Evolutionary conservation across 768 basidiomycete genomes (phyloP).

Genomic region (Butyriboletus loyo): DNA sequence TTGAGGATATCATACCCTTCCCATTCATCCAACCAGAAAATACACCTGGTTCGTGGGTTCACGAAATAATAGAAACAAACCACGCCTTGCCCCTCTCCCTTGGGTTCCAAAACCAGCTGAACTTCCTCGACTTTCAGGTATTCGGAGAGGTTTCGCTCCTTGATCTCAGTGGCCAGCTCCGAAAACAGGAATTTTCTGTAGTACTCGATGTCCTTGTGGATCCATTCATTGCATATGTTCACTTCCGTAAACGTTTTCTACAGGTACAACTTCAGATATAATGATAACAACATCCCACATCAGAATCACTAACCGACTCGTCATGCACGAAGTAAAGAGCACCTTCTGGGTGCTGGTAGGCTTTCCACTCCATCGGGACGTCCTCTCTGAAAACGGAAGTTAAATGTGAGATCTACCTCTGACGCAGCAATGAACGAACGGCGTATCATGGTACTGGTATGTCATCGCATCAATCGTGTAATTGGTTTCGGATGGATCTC

Average conservation of each 20-base stretch:
- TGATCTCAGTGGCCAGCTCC: conserved; percentile 18
- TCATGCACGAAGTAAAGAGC: conserved; percentile 54
- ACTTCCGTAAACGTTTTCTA: conserved; percentile 57
- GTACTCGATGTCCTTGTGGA: conserved; percentile 34
- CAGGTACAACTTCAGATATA: conserved; percentile 16
- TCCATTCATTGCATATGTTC: conserved; percentile 41
- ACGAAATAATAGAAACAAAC: conserved; percentile 50
- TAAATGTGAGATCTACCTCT: background rate
- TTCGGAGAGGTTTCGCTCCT: conserved; percentile 10
- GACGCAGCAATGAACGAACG: conserved; percentile 13
- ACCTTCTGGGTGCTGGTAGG: conserved; percentile 58
- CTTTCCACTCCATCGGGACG: conserved; percentile 40
- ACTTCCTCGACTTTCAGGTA: conserved; percentile 30
- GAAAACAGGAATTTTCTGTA: conserved; percentile 26
- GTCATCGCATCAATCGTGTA: conserved; percentile 17
- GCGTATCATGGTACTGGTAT: conserved; percentile 15
- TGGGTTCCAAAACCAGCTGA: conserved; percentile 48
- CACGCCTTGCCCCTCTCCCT: conserved; percentile 10
- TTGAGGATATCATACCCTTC: conserved; percentile 31
- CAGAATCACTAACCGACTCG: conserved; percentile 36
- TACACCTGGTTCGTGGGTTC: conserved; percentile 41
- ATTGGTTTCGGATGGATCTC: background rate
- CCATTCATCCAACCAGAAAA: conserved; percentile 55
- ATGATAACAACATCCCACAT: background rate
- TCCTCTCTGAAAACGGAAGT: conserved; percentile 3